Evolutionary conservation across 116 monocot genomes (phyloP).

Genomic region (Dioscorea cayenensis): DNA sequence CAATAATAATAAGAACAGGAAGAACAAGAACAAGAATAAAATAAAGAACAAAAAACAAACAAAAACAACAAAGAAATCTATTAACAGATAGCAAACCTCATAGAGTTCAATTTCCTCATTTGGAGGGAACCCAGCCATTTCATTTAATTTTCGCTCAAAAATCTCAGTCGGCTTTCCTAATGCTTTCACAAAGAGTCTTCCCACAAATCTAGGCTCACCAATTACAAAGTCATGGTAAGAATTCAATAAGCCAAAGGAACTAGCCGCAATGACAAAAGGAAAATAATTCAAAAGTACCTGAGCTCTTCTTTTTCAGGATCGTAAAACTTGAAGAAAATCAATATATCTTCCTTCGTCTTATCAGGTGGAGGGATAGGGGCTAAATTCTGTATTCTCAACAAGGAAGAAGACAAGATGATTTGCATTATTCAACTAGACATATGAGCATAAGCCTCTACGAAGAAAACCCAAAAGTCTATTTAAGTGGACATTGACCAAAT

Average conservation of each 20-base stretch:
- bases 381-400: constrained; percentile 77
- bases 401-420: background rate
- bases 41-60: background rate
- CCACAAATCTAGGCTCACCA: constrained; percentile 55
- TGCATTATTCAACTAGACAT: background rate
- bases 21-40: background rate
- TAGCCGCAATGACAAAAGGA: constrained; percentile 2
- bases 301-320: constrained; percentile 96
- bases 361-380: constrained; percentile 63
- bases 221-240: constrained; percentile 2
- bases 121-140: constrained; percentile 82
- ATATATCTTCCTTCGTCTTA: constrained; percentile 90
- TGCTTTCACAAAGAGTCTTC: constrained; percentile 90
- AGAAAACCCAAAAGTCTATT: no score
- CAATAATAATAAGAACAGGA: background rate
- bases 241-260: background rate
- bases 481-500: constrained; percentile 2
- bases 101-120: constrained; percentile 93
- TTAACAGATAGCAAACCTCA: constrained; percentile 54
- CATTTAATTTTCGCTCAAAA: constrained; percentile 62
- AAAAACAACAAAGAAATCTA: background rate
- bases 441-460: background rate
- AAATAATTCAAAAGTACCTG: constrained; percentile 34
- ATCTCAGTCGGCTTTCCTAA: constrained; percentile 78
- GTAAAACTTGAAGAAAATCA: constrained; percentile 98